Conservation (phyloP, 176 grass and related monocot species). For the Themeda triandra region DNA sequence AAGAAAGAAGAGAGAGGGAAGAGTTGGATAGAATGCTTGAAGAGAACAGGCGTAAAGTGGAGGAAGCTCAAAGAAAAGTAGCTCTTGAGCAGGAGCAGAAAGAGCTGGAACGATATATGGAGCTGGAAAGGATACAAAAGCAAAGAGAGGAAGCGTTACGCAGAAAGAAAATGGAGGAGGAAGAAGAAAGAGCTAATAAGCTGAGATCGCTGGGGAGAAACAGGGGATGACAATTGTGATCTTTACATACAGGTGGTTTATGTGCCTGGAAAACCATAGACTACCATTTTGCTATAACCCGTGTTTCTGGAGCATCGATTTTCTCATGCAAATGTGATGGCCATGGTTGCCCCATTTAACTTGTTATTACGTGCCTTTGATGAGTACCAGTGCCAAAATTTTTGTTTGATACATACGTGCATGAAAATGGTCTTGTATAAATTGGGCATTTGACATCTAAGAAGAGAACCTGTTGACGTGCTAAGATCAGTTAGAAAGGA, state of each 20-base stretch:
- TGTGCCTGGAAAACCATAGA: not conserved
- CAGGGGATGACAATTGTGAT: not conserved
- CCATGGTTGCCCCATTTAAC: no score
- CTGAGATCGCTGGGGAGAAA: slow-evolving; percentile 68
- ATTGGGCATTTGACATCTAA: no score
- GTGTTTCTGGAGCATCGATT: not conserved
- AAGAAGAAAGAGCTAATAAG: slow-evolving; percentile 68
- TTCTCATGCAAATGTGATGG: not conserved
- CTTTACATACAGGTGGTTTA: not conserved
- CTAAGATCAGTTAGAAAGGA: no score
- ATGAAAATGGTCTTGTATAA: not conserved
- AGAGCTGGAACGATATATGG: slow-evolving; percentile 84
- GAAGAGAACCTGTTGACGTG: no score
- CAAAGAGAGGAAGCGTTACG: slow-evolving; percentile 85
- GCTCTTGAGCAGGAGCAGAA: slow-evolving; percentile 73
- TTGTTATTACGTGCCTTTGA: not conserved
- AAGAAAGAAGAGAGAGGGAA: slow-evolving; percentile 85
- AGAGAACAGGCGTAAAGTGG: slow-evolving; percentile 80
- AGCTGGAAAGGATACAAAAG: slow-evolving; percentile 79
- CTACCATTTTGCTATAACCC: no score
- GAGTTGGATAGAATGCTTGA: slow-evolving; percentile 95
- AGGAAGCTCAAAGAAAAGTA: slow-evolving; percentile 80
- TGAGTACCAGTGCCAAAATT: not conserved
- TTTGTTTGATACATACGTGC: not conserved
- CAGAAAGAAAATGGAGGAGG: slow-evolving; percentile 88